These are phyloP conservation scores for Neurospora tetraspora DNA, from an alignment of 495 filamentous ascomycete species.

Conservation along the genomic window DNA sequence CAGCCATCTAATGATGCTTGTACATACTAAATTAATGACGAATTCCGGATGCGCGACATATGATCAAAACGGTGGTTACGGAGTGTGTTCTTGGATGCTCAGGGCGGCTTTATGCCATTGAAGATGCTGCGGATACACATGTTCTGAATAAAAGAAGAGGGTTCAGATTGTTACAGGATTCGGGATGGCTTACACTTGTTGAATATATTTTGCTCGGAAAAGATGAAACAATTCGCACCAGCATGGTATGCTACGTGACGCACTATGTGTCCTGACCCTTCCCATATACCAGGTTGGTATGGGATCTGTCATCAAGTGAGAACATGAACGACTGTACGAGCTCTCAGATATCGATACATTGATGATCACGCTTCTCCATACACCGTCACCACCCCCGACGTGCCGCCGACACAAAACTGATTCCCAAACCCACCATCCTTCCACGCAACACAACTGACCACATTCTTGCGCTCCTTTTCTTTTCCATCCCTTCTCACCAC, in stretches of 20 bases:
- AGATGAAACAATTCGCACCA: neutral
- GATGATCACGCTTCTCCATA: slow-evolving; percentile 32
- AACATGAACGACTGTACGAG: neutral
- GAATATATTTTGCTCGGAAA: neutral
- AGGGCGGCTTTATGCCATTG: neutral
- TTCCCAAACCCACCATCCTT: slow-evolving; percentile 54
- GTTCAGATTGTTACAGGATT: neutral
- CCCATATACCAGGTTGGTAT: neutral
- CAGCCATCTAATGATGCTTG: neutral
- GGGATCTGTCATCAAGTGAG: neutral
- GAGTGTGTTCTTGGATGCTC: neutral
- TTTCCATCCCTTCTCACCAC: slow-evolving; percentile 40
- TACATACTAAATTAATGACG: slow-evolving; percentile 7
- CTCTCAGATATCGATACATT: neutral
- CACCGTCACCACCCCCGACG: slow-evolving; percentile 43
- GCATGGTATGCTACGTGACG: neutral
- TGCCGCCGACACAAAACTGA: slow-evolving; percentile 46
- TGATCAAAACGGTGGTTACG: neutral
- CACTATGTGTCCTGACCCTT: neutral
- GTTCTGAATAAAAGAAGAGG: neutral
- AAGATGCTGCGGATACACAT: neutral
- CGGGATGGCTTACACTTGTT: neutral
- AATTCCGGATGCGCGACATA: neutral
- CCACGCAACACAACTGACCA: slow-evolving; percentile 59
- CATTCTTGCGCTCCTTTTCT: slow-evolving; percentile 41